Conservation (phyloP, 345 rosid species). For the Excoecaria agallocha region DNA sequence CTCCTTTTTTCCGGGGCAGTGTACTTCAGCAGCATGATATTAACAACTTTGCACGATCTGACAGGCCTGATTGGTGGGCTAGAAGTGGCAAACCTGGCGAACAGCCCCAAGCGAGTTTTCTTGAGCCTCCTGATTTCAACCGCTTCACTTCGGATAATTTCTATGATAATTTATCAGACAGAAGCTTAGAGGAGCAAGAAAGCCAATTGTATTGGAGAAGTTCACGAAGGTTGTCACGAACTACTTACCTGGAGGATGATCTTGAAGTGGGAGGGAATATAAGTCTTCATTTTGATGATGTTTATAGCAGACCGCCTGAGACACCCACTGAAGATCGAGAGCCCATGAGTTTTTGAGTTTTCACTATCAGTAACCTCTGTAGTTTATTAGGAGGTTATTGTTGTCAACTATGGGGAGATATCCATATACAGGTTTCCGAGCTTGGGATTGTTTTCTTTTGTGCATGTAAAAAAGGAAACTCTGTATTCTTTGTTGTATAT, state of each 20-base stretch:
- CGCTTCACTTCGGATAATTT: constrained; percentile 17
- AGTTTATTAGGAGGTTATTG: background rate
- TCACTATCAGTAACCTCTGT: background rate
- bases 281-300: constrained; percentile 76
- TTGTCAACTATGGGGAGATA: constrained; percentile 19
- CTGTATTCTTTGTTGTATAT: constrained; percentile 52
- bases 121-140: constrained; percentile 79
- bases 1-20: constrained; percentile 66
- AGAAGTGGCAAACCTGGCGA: constrained; percentile 39
- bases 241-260: constrained; percentile 44
- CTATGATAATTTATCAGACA: constrained; percentile 38
- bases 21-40: constrained; percentile 55
- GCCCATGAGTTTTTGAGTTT: constrained; percentile 22
- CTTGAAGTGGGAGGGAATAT: constrained; percentile 51
- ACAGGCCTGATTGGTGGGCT: constrained; percentile 79
- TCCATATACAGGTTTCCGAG: constrained; percentile 35
- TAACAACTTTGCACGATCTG: constrained; percentile 29
- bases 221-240: constrained; percentile 38
- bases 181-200: constrained; percentile 51
- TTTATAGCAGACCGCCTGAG: constrained; percentile 66
- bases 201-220: constrained; percentile 38
- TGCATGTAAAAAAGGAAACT: constrained; percentile 25
- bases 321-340: constrained; percentile 34
- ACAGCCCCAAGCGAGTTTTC: constrained; percentile 34
- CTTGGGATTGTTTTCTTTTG: constrained; percentile 8